These are phyloP conservation scores for Larix sibirica DNA, from an alignment of 83 land plant genomes.

Conservation along the genomic window DNA sequence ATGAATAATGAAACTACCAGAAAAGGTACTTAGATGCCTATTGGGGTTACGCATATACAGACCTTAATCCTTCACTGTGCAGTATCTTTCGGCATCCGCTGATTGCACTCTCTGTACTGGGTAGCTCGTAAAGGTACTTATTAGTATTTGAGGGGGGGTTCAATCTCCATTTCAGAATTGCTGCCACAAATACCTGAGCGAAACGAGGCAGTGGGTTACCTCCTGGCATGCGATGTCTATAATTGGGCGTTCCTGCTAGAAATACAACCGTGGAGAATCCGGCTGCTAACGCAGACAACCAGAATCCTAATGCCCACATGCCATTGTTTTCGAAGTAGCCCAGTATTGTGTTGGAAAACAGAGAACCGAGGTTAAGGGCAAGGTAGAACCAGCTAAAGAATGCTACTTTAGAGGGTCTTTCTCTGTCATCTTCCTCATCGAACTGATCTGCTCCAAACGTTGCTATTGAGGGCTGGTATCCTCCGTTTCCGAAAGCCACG, in stretches of 20 bases:
- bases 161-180: conserved; percentile 43
- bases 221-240: conserved; percentile 41
- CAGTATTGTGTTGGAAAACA: conserved; percentile 54
- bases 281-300: conserved; percentile 37
- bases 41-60: too few relatives aligned
- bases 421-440: conserved; percentile 46
- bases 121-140: conserved; percentile 15
- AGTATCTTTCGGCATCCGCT: too few relatives aligned
- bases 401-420: conserved; percentile 30
- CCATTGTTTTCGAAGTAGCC: conserved; percentile 51
- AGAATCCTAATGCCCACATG: conserved; percentile 49
- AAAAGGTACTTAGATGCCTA: too few relatives aligned
- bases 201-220: conserved; percentile 53
- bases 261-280: conserved; percentile 28
- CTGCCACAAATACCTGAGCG: conserved; percentile 62
- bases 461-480: conserved; percentile 56
- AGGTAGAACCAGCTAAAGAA: conserved; percentile 70
- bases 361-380: conserved; percentile 49
- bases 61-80: too few relatives aligned
- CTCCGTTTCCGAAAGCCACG: conserved; percentile 60
- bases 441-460: conserved; percentile 74
- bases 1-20: too few relatives aligned
- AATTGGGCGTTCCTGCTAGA: conserved; percentile 36
- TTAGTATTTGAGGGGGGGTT: neutral
- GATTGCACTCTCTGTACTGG: too few relatives aligned